A percentile compares a stretch with the other conserved stretches of the same genome.
Conservation (phyloP, 1,139 yeast genomes). For the Candida neerlandica region DNA sequence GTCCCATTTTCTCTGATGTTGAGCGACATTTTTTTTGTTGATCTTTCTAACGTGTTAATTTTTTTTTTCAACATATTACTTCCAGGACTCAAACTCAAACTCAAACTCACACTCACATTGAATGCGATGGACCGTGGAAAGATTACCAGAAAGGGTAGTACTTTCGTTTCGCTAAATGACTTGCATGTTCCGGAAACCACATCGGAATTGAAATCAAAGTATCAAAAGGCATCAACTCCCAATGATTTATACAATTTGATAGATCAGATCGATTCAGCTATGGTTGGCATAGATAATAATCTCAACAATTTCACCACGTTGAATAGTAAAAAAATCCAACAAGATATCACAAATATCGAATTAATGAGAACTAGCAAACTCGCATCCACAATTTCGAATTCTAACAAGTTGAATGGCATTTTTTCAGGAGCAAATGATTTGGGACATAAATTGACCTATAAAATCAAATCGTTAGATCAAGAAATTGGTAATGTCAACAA, state of each 20-base stretch:
- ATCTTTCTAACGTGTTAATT: conserved; percentile 5
- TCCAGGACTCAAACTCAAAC: not conserved
- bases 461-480: conserved; percentile 68
- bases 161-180: conserved; percentile 7
- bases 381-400: conserved; percentile 37
- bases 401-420: conserved; percentile 51
- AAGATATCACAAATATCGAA: conserved; percentile 40
- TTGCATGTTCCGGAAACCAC: conserved; percentile 11
- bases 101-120: not conserved
- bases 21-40: conserved; percentile 2
- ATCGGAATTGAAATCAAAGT: conserved; percentile 10
- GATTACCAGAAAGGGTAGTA: not conserved
- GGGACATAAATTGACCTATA: conserved; percentile 67
- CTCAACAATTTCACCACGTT: conserved; percentile 28
- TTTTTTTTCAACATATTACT: not conserved
- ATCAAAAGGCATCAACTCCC: conserved; percentile 16
- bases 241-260: conserved; percentile 19
- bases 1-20: not conserved
- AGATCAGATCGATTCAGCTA: conserved; percentile 17
- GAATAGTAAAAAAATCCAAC: conserved; percentile 36
- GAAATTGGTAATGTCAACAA: conserved; percentile 71
- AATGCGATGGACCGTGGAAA: not conserved
- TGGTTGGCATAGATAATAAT: conserved; percentile 19
- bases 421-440: conserved; percentile 64
- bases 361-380: conserved; percentile 42